These are phyloP conservation scores for Penicillium sp. DNA, from an alignment of 2,329 filamentous ascomycete genomes.

Conservation along the genomic window DNA sequence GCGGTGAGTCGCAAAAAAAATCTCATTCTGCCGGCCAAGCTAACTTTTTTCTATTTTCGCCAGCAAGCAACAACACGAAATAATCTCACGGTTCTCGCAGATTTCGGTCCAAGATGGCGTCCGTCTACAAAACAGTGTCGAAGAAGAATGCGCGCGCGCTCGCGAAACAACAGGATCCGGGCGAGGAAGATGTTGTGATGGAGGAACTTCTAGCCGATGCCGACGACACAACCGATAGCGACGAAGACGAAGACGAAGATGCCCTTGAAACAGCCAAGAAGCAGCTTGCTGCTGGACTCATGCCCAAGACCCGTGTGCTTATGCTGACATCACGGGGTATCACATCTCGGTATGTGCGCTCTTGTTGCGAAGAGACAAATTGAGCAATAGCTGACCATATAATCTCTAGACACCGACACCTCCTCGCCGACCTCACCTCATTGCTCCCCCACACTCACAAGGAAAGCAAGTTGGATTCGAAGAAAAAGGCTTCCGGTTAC, in stretches of 20 bases:
- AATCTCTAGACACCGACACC: constrained; percentile 77
- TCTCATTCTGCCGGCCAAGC: constrained; percentile 40
- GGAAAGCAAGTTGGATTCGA: constrained; percentile 96
- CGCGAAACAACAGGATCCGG: constrained; percentile 56
- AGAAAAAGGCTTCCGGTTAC: constrained; percentile 66
- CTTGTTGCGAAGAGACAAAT: not conserved
- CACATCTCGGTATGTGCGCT: constrained; percentile 72
- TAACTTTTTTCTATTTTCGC: constrained; percentile 34
- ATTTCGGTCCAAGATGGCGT: constrained; percentile 60
- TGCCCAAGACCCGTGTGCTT: constrained; percentile 68
- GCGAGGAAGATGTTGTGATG: constrained; percentile 49
- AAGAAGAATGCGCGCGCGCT: constrained; percentile 57
- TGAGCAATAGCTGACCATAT: constrained; percentile 1
- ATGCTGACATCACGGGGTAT: constrained; percentile 93
- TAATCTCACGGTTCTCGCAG: constrained; percentile 18
- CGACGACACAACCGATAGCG: constrained; percentile 46
- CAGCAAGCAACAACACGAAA: constrained; percentile 20
- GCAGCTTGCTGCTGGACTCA: constrained; percentile 40
- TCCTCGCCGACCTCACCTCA: constrained; percentile 84
- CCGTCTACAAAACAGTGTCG: constrained; percentile 76
- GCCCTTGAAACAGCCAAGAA: constrained; percentile 36
- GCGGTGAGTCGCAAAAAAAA: constrained; percentile 38
- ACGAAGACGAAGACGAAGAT: constrained; percentile 41
- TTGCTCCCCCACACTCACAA: constrained; percentile 92
- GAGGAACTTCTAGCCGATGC: constrained; percentile 41